These are phyloP conservation scores for Metschnikowia santaceciliae DNA, from an alignment of 805 yeast species.

Conservation along the genomic window DNA sequence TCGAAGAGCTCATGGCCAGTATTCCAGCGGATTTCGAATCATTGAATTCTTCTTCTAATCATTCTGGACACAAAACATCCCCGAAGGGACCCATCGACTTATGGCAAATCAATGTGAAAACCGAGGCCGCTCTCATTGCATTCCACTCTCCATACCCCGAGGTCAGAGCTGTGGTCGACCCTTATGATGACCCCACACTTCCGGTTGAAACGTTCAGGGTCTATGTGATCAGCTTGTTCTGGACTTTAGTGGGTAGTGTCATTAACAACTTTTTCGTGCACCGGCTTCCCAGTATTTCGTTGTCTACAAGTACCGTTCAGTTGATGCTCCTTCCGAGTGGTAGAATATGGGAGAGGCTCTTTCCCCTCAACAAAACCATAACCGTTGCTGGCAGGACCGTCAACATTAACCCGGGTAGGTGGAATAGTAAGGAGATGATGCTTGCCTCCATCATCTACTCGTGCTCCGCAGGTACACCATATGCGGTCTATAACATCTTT, in stretches of 20 bases:
- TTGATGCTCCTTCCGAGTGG: conserved; percentile 39
- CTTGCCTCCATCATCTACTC: conserved; percentile 40
- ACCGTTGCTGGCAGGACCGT: conserved; percentile 21
- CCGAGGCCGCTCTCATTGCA: conserved; percentile 42
- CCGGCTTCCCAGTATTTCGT: conserved; percentile 48
- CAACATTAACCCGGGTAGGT: conserved; percentile 39
- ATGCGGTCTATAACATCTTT: conserved; percentile 38
- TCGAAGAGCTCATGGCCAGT: conserved; percentile 21
- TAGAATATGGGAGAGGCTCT: conserved; percentile 33
- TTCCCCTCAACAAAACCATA: conserved; percentile 25
- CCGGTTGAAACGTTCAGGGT: conserved; percentile 54
- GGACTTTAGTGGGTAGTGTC: conserved; percentile 52
- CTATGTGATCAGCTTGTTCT: conserved; percentile 49
- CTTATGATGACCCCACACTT: conserved; percentile 47
- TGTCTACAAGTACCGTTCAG: conserved; percentile 38
- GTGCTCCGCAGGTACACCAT: conserved; percentile 42
- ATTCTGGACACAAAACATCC: background rate
- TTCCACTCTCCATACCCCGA: conserved; percentile 60
- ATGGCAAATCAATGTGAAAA: conserved; percentile 32
- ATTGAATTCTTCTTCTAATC: conserved; percentile 3
- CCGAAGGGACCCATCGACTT: background rate
- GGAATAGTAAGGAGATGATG: conserved; percentile 46
- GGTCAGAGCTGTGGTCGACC: conserved; percentile 61
- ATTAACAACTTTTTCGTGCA: conserved; percentile 56
- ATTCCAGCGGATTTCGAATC: conserved; percentile 17